phyloP scores from a whole-genome alignment of 1,284 basidiomycete species.

The Macrocybe sp. region DNA sequence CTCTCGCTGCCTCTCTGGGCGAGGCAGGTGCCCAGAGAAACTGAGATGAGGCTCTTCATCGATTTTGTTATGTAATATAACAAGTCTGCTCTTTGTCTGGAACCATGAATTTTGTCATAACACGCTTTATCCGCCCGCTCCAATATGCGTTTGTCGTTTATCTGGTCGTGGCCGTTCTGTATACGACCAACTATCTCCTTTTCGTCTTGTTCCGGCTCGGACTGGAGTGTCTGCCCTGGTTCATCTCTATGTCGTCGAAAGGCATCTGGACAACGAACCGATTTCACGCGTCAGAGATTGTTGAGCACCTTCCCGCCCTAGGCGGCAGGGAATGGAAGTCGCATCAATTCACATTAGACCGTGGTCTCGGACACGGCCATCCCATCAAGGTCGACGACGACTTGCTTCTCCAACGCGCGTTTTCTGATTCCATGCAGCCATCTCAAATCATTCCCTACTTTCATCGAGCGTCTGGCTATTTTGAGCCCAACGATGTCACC shows the following conservation, averaged over 20 bases:
- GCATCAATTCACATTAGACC: conserved; percentile 17
- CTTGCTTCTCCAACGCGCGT: conserved; percentile 58
- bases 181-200: conserved; percentile 30
- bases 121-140: conserved; percentile 7
- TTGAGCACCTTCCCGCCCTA: conserved; percentile 6
- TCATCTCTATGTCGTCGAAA: conserved; percentile 4
- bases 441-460: conserved; percentile 77
- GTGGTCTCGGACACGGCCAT: conserved; percentile 20
- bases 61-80: too few relatives aligned
- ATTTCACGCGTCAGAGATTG: conserved; percentile 10
- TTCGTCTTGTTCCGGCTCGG: conserved; percentile 14
- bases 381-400: conserved; percentile 33
- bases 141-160: conserved; percentile 23
- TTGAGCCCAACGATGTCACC: conserved; percentile 66
- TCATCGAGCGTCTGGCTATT: conserved; percentile 52
- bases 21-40: not conserved
- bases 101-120: not conserved
- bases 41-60: too few relatives aligned
- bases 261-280: conserved; percentile 4
- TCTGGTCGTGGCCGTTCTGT: conserved; percentile 30
- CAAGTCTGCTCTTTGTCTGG: too few relatives aligned
- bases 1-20: conserved; percentile 30
- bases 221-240: too few relatives aligned
- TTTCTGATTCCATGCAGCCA: conserved; percentile 62
- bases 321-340: conserved; percentile 23